These are phyloP conservation scores for Fistulina hepatica DNA, from an alignment of 1,284 basidiomycete species.

Conservation along the genomic window DNA sequence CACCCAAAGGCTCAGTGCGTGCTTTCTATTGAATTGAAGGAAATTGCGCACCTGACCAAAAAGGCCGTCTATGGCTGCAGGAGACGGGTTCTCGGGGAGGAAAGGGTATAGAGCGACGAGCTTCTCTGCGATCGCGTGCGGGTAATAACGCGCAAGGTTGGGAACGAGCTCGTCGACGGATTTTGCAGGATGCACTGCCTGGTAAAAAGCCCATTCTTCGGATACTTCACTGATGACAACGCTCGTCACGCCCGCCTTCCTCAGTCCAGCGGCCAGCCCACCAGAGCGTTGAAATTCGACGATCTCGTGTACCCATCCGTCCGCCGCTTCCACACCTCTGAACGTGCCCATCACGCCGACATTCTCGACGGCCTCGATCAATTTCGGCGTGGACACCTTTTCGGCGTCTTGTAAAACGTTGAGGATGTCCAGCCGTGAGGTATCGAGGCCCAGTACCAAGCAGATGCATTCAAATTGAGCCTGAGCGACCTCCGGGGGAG, in stretches of 20 bases:
- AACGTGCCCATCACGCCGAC: too few relatives aligned
- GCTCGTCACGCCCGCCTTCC: slow-evolving; percentile 47
- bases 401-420: too few relatives aligned
- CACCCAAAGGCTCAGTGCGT: too few relatives aligned
- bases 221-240: slow-evolving; percentile 57
- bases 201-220: slow-evolving; percentile 72
- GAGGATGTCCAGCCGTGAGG: too few relatives aligned
- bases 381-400: too few relatives aligned
- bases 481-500: too few relatives aligned
- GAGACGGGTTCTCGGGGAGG: slow-evolving; percentile 26
- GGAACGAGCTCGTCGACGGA: slow-evolving; percentile 35
- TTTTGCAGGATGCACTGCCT: slow-evolving; percentile 45
- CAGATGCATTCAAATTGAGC: too few relatives aligned
- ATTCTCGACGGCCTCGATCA: too few relatives aligned
- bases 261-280: slow-evolving; percentile 41
- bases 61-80: slow-evolving; percentile 32
- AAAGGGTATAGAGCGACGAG: slow-evolving; percentile 37
- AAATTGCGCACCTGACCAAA: slow-evolving; percentile 54
- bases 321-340: too few relatives aligned
- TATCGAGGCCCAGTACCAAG: too few relatives aligned
- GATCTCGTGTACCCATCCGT: too few relatives aligned
- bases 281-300: slow-evolving; percentile 59
- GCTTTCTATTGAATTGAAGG: too few relatives aligned
- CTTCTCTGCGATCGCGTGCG: slow-evolving; percentile 31
- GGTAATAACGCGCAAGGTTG: slow-evolving; percentile 56